Evolutionary conservation across 768 basidiomycete genomes (phyloP).

Genomic region (Cystofilobasidium bisporidii): DNA sequence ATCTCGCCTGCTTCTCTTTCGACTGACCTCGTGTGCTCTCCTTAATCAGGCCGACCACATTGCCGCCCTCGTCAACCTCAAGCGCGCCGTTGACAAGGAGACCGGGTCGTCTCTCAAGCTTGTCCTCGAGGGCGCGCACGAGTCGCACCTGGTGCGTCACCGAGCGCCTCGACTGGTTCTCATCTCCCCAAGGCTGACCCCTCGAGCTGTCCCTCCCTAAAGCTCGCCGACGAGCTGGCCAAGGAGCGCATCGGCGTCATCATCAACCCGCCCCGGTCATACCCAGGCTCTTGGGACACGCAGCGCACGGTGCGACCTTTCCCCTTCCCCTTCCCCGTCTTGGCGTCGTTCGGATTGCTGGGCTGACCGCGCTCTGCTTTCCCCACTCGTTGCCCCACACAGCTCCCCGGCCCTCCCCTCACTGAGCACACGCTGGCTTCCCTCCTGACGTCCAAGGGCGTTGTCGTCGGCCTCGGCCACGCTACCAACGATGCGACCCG

Average conservation of each 20-base stretch:
- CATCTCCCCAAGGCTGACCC: constrained; percentile 24
- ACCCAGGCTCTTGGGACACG: constrained; percentile 61
- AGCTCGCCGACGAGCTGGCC: constrained; percentile 60
- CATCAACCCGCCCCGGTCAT: constrained; percentile 55
- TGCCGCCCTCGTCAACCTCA: constrained; percentile 56
- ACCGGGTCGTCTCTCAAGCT: constrained; percentile 18
- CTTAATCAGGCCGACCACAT: constrained; percentile 54
- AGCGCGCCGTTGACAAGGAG: constrained; percentile 52
- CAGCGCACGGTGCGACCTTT: constrained; percentile 43
- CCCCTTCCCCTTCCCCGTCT: too few species aligned
- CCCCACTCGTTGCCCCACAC: too few species aligned
- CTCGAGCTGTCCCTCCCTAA: constrained; percentile 56
- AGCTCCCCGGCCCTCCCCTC: constrained; percentile 59
- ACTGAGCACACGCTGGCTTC: constrained; percentile 53
- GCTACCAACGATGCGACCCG: constrained; percentile 59
- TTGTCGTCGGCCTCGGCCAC: constrained; percentile 49
- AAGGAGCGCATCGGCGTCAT: constrained; percentile 61
- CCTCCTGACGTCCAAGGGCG: constrained; percentile 55
- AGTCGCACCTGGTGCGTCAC: constrained; percentile 38
- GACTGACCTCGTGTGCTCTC: not conserved
- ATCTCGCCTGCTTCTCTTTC: not conserved
- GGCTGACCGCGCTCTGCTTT: too few species aligned
- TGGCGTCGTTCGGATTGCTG: too few species aligned
- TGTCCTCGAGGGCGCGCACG: constrained; percentile 40
- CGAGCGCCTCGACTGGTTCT: constrained; percentile 45